These are phyloP conservation scores for Phoma herbarum DNA, from an alignment of 2,329 filamentous ascomycete species.

Conservation along the genomic window DNA sequence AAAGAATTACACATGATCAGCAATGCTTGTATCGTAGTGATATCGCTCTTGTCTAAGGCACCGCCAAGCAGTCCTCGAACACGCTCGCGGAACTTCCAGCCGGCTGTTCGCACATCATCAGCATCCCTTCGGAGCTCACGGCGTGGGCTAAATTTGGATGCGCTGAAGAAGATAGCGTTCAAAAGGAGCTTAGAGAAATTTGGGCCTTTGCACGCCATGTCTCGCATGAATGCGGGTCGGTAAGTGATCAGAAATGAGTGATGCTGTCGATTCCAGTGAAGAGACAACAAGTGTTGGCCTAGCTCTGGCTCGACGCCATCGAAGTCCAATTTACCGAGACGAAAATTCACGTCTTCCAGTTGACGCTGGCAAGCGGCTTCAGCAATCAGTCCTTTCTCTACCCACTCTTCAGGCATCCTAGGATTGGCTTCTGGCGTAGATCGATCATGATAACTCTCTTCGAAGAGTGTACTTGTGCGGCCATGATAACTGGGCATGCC, in stretches of 20 bases:
- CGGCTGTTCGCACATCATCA: constrained; percentile 58
- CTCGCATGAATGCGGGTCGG: constrained; percentile 57
- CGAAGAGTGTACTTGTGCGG: constrained; percentile 60
- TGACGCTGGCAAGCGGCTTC: constrained; percentile 61
- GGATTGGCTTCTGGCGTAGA: constrained; percentile 27
- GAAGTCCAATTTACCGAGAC: constrained; percentile 61
- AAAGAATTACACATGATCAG: constrained; percentile 62
- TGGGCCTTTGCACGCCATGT: constrained; percentile 61
- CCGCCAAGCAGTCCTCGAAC: constrained; percentile 58
- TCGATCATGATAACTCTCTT: constrained; percentile 48
- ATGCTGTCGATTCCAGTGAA: constrained; percentile 65
- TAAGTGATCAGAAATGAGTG: constrained; percentile 61
- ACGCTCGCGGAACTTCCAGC: constrained; percentile 59
- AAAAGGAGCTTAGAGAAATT: constrained; percentile 67
- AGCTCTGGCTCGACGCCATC: constrained; percentile 63
- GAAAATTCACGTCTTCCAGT: constrained; percentile 59
- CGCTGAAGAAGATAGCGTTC: constrained; percentile 62
- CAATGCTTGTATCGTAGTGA: constrained; percentile 65
- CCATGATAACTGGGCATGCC: constrained; percentile 59
- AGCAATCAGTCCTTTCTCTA: constrained; percentile 58
- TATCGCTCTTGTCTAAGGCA: constrained; percentile 59
- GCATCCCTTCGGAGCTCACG: constrained; percentile 57
- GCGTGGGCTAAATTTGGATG: constrained; percentile 58
- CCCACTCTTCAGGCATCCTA: constrained; percentile 50
- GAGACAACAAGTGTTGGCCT: constrained; percentile 60